Evolutionary conservation across 169 alveolate species (phyloP).

Genomic region (Plasmodium blacklocki): DNA sequence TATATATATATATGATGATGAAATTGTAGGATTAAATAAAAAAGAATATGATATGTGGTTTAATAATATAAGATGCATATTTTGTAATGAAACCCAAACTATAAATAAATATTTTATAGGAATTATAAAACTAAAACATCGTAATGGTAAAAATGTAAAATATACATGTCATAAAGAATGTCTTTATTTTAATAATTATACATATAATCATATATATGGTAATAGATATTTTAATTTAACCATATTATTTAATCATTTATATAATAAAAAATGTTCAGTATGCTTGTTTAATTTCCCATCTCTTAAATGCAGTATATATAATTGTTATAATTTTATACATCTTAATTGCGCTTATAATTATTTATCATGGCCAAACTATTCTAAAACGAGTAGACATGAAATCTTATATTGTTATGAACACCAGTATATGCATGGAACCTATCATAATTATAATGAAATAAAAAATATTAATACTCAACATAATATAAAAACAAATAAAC

Average conservation of each 20-base stretch:
- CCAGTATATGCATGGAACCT: conserved; percentile 67
- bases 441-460: conserved; percentile 39
- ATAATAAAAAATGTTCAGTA: conserved; percentile 35
- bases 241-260: conserved; percentile 38
- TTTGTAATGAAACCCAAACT: conserved; percentile 63
- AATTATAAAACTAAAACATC: conserved; percentile 25
- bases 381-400: conserved; percentile 64
- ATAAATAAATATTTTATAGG: conserved; percentile 48
- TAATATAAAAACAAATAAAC: background rate
- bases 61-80: conserved; percentile 35
- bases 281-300: conserved; percentile 64
- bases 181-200: conserved; percentile 44
- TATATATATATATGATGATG: conserved; percentile 52
- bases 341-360: conserved; percentile 45
- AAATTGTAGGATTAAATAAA: conserved; percentile 30
- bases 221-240: conserved; percentile 66
- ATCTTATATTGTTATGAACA: conserved; percentile 48
- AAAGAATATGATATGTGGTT: conserved; percentile 55
- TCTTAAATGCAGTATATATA: conserved; percentile 46
- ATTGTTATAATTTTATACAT: conserved; percentile 48
- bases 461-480: background rate
- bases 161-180: conserved; percentile 71
- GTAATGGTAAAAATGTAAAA: conserved; percentile 40
- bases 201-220: conserved; percentile 51
- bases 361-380: conserved; percentile 65